phyloP scores from a whole-genome alignment of 2,329 filamentous ascomycete genomes.

The Hypocrella siamensis region DNA sequence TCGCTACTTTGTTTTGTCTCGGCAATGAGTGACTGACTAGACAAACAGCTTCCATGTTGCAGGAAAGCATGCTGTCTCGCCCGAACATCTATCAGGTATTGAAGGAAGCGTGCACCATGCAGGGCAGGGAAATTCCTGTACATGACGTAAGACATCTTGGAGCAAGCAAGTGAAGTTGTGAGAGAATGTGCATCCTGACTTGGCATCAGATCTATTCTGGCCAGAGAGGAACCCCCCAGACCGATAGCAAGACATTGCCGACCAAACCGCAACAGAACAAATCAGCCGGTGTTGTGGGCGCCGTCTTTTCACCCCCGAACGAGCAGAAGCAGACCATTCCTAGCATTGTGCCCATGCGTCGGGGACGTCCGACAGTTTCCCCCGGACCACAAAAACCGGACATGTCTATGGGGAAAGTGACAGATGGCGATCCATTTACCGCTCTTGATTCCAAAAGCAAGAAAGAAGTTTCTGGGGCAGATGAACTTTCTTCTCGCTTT shows the following conservation, averaged over 20 bases:
- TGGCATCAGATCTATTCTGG: conserved; percentile 53
- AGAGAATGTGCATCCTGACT: background rate
- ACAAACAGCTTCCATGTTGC: conserved; percentile 65
- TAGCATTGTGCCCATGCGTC: conserved; percentile 84
- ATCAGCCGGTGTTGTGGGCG: conserved; percentile 52
- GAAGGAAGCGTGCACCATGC: conserved; percentile 75
- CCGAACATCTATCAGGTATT: conserved; percentile 94
- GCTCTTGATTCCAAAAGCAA: conserved; percentile 55
- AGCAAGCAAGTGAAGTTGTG: background rate
- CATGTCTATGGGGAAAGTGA: conserved; percentile 46
- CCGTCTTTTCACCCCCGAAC: conserved; percentile 63
- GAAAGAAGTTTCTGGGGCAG: conserved; percentile 32
- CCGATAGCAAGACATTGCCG: conserved; percentile 11
- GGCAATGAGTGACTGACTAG: background rate
- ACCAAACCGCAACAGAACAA: conserved; percentile 37
- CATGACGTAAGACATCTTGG: conserved; percentile 56
- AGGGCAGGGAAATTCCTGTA: conserved; percentile 71
- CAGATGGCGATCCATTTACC: conserved; percentile 72
- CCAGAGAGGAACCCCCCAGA: conserved; percentile 45
- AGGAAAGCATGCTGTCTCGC: conserved; percentile 59
- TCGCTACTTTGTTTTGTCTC: background rate
- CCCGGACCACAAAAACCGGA: conserved; percentile 30
- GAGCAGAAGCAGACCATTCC: conserved; percentile 61
- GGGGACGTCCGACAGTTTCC: conserved; percentile 47
- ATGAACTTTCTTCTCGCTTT: conserved; percentile 75